Conservation (phyloP, 1,284 basidiomycete genomes). For the Xerocomus nothofagi region DNA sequence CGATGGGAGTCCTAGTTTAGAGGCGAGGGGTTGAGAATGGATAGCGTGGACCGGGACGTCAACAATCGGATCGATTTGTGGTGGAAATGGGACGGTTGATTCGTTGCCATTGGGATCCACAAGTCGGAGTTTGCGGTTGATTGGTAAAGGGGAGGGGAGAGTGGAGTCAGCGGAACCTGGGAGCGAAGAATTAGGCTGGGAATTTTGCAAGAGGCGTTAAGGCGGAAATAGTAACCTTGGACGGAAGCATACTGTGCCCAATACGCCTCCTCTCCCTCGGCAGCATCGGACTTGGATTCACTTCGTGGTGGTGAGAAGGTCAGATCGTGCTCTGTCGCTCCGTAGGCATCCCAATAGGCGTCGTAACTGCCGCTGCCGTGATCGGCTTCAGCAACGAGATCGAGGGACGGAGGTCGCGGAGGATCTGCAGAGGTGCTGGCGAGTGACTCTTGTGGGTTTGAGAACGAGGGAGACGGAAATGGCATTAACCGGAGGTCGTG, state of each 20-base stretch:
- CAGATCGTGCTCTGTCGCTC: slow-evolving; percentile 36
- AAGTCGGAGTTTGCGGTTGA: slow-evolving; percentile 20
- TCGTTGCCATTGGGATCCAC: slow-evolving; percentile 1
- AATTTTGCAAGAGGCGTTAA: slow-evolving; percentile 1
- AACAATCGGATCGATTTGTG: slow-evolving; percentile 11
- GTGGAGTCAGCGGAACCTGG: slow-evolving; percentile 35
- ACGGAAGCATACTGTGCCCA: slow-evolving; percentile 70
- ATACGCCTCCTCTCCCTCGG: slow-evolving; percentile 60
- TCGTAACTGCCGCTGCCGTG: slow-evolving; percentile 43
- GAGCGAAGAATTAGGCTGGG: slow-evolving; percentile 6
- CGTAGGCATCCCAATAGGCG: slow-evolving; percentile 70
- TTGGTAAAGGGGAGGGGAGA: slow-evolving; percentile 30
- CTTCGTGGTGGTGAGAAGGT: slow-evolving; percentile 3
- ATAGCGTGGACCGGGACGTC: slow-evolving; percentile 25
- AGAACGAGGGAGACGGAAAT: slow-evolving; percentile 56
- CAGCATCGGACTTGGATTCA: not conserved
- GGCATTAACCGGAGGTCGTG: slow-evolving; percentile 70
- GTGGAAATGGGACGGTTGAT: slow-evolving; percentile 2
- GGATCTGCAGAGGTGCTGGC: slow-evolving; percentile 4
- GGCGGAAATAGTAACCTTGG: slow-evolving; percentile 50
- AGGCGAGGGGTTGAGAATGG: slow-evolving; percentile 4
- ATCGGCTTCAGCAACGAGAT: slow-evolving; percentile 17
- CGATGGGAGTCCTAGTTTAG: slow-evolving; percentile 26
- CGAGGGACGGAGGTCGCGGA: not conserved
- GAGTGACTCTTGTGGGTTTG: slow-evolving; percentile 43